These are phyloP conservation scores for Sutorius eximius DNA, from an alignment of 1,284 basidiomycete genomes.

Conservation along the genomic window DNA sequence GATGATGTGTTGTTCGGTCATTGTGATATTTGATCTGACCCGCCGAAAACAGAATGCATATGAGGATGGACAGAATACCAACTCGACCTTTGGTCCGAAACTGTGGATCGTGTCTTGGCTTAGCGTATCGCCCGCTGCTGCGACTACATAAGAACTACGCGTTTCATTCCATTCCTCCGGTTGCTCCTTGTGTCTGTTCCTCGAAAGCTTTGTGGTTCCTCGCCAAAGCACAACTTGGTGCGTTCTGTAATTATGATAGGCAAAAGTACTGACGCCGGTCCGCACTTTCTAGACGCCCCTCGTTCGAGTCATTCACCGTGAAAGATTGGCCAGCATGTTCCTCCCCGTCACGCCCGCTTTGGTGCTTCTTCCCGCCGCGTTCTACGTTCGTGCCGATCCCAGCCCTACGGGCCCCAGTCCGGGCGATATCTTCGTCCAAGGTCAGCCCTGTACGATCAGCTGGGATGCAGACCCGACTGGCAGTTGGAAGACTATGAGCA, in stretches of 20 bases:
- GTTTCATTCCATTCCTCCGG: neutral
- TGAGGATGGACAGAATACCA: neutral
- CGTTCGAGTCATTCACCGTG: neutral
- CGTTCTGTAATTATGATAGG: neutral
- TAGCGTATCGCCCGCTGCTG: neutral
- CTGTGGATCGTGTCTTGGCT: neutral
- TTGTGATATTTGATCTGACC: neutral
- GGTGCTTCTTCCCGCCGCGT: conserved; percentile 41
- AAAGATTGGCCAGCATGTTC: conserved; percentile 35
- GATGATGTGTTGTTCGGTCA: neutral
- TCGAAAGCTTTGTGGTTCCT: conserved; percentile 9
- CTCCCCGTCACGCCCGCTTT: conserved; percentile 40
- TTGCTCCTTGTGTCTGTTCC: conserved; percentile 7
- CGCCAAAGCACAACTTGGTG: neutral
- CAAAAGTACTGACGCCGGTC: neutral
- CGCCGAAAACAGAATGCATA: conserved; percentile 6
- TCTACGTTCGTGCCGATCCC: conserved; percentile 49
- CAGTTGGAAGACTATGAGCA: conserved; percentile 63
- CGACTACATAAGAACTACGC: neutral
- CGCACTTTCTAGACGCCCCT: conserved; percentile 1
- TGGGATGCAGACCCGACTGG: conserved; percentile 60
- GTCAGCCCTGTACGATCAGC: conserved; percentile 49
- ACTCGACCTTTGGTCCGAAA: conserved; percentile 4
- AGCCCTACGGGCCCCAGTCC: conserved; percentile 56
- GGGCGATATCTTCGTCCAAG: conserved; percentile 55